A percentile compares a stretch with the other conserved stretches of the same genome.
These are phyloP conservation scores for Tricholoma matsutake DNA, from an alignment of 768 basidiomycete genomes.

Conservation along the genomic window DNA sequence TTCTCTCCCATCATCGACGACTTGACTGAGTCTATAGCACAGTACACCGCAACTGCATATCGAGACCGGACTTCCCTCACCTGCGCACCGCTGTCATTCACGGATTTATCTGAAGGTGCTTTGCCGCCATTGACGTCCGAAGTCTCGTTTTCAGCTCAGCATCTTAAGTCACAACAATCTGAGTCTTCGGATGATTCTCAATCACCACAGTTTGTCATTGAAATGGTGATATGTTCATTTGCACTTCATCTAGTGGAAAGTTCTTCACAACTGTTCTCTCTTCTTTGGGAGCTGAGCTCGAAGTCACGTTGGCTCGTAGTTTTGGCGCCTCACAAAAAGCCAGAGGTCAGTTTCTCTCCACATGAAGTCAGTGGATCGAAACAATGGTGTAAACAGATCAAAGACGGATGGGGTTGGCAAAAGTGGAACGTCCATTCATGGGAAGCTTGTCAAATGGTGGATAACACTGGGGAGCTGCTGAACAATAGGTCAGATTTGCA, in stretches of 20 bases:
- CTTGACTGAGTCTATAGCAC: conserved; percentile 4
- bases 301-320: conserved; percentile 65
- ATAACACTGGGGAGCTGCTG: conserved; percentile 42
- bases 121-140: conserved; percentile 36
- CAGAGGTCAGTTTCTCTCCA: conserved; percentile 47
- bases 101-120: conserved; percentile 55
- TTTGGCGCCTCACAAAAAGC: conserved; percentile 74
- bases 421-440: conserved; percentile 58
- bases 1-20: not conserved
- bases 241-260: conserved; percentile 67
- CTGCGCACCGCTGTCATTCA: conserved; percentile 60
- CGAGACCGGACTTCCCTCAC: conserved; percentile 47
- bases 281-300: conserved; percentile 62
- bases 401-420: conserved; percentile 63
- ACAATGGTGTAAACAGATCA: conserved; percentile 40
- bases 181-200: not conserved
- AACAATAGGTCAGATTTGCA: conserved; percentile 40
- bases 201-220: conserved; percentile 28
- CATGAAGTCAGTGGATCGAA: not conserved
- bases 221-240: conserved; percentile 72
- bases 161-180: not conserved
- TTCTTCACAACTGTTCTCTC: conserved; percentile 57
- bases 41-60: conserved; percentile 66
- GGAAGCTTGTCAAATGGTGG: conserved; percentile 38
- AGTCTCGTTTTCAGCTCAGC: conserved; percentile 6